These are phyloP conservation scores for Pythium coloratum DNA, from an alignment of 352 stramenopile species.

Conservation along the genomic window DNA sequence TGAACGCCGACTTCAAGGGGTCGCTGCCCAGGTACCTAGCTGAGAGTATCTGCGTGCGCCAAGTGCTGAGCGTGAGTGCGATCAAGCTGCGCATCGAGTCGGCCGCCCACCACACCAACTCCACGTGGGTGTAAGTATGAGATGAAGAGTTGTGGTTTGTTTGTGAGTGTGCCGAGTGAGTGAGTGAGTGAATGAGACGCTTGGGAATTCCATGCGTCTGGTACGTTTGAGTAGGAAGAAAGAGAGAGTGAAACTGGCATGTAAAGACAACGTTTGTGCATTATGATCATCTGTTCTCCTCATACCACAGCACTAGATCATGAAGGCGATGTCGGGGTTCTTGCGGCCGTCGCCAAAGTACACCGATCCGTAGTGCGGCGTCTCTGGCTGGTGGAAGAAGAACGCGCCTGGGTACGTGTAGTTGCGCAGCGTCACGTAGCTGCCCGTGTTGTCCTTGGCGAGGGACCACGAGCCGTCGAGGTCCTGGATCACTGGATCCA, in stretches of 20 bases:
- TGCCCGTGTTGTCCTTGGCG: conserved; percentile 63
- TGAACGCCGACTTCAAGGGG: conserved; percentile 36
- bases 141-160: neutral
- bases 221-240: neutral
- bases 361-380: conserved; percentile 51
- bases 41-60: conserved; percentile 74
- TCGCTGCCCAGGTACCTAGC: conserved; percentile 65
- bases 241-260: neutral
- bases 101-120: conserved; percentile 26
- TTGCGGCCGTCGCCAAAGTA: conserved; percentile 81
- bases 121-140: conserved; percentile 28
- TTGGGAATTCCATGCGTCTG: neutral
- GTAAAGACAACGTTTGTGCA: conserved; percentile 2
- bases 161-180: neutral
- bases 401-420: conserved; percentile 64
- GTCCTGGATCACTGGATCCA: conserved; percentile 67
- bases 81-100: conserved; percentile 56
- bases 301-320: conserved; percentile 37
- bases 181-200: neutral
- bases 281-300: neutral
- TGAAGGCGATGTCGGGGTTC: conserved; percentile 75
- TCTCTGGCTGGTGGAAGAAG: conserved; percentile 63
- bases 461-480: conserved; percentile 66
- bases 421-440: conserved; percentile 62
- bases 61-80: conserved; percentile 62